Conservation (phyloP, 352 stramenopile species). For the Phytophthora constricta region DNA sequence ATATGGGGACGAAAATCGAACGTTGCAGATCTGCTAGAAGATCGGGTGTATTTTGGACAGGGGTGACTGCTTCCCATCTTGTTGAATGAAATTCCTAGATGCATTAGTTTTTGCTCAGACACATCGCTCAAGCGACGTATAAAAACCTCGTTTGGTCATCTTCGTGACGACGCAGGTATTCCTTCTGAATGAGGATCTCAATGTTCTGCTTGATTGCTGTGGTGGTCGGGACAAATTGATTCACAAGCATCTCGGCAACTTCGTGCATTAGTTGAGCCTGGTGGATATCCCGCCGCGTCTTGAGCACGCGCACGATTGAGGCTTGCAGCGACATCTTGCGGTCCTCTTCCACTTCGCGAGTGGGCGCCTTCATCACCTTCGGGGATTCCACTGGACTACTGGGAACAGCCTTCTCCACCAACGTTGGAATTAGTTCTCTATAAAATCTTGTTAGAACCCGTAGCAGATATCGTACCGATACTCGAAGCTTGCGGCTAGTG, state of each 20-base stretch:
- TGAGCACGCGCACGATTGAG: conserved; percentile 84
- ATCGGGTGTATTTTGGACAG: conserved; percentile 25
- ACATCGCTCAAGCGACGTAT: conserved; percentile 64
- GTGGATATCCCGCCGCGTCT: conserved; percentile 79
- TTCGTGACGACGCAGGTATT: conserved; percentile 79
- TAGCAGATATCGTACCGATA: conserved; percentile 42
- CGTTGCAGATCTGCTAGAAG: conserved; percentile 64
- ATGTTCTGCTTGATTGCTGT: conserved; percentile 80
- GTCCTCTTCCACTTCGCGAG: conserved; percentile 85
- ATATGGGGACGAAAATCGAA: conserved; percentile 66
- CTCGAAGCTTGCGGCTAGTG: conserved; percentile 54
- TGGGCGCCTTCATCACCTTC: conserved; percentile 55
- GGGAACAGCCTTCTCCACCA: conserved; percentile 46
- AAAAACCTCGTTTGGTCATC: conserved; percentile 61
- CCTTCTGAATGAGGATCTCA: conserved; percentile 86
- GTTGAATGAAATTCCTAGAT: conserved; percentile 18
- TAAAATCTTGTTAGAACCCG: background rate
- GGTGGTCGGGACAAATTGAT: conserved; percentile 74
- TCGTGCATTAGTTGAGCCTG: conserved; percentile 69
- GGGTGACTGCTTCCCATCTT: conserved; percentile 6
- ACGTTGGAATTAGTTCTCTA: background rate
- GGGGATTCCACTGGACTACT: conserved; percentile 76
- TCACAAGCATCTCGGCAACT: conserved; percentile 72
- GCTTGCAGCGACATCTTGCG: conserved; percentile 89
- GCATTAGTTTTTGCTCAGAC: conserved; percentile 2